A percentile compares a stretch with the other conserved stretches of the same genome.
Conservation (phyloP, 2,329 filamentous ascomycete genomes). For the Alternaria alternata region DNA sequence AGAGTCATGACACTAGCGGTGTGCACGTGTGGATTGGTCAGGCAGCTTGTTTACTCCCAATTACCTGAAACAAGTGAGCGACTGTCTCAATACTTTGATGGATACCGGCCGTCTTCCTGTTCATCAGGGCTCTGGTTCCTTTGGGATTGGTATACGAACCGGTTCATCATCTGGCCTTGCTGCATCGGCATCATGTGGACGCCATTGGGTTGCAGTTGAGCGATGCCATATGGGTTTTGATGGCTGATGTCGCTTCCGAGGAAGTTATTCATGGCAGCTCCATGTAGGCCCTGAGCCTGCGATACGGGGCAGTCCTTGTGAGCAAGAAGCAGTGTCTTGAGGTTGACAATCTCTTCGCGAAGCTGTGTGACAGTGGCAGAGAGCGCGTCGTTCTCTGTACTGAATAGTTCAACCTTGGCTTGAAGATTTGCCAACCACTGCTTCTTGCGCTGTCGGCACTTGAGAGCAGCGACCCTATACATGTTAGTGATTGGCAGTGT, state of each 20-base stretch:
- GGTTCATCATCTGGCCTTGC: slow-evolving; percentile 49
- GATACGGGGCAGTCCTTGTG: slow-evolving; percentile 97
- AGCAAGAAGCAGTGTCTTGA: slow-evolving; percentile 90
- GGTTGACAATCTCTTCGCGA: slow-evolving; percentile 90
- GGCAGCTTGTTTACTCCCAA: slow-evolving; percentile 28
- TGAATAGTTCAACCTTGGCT: slow-evolving; percentile 91
- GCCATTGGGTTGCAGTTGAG: slow-evolving; percentile 52
- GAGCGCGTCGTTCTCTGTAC: slow-evolving; percentile 87
- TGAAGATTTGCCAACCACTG: slow-evolving; percentile 97
- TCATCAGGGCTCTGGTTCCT: slow-evolving; percentile 33
- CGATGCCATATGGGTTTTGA: slow-evolving; percentile 60
- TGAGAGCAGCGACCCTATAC: slow-evolving; percentile 86
- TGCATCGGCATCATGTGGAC: slow-evolving; percentile 54
- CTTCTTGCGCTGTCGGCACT: slow-evolving; percentile 98
- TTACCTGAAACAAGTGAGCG: slow-evolving; percentile 45
- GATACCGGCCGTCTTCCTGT: slow-evolving; percentile 40
- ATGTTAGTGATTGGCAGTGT: slow-evolving; percentile 28
- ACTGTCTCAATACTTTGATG: slow-evolving; percentile 33
- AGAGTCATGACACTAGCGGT: slow-evolving; percentile 19
- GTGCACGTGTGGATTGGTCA: slow-evolving; percentile 15
- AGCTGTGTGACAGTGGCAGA: slow-evolving; percentile 83
- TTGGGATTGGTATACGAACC: slow-evolving; percentile 44
- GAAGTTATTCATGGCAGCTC: slow-evolving; percentile 60
- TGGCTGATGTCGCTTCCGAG: slow-evolving; percentile 56
- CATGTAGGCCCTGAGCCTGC: slow-evolving; percentile 77